Base-by-base conservation (phyloP, 345 rosid genomes). In the Hibiscus syriacus region DNA sequence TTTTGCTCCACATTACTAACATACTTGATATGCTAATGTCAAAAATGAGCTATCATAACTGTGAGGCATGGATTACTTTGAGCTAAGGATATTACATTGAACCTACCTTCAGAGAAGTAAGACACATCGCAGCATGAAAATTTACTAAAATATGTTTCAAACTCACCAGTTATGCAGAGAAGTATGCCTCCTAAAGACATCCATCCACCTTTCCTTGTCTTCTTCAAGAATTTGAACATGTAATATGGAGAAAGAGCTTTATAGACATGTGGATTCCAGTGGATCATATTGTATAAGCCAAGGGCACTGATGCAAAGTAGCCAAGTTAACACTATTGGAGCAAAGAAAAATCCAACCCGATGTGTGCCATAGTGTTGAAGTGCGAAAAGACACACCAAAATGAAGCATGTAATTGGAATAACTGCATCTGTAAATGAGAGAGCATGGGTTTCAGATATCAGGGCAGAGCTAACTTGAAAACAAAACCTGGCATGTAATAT, bases 331-430 rank as follows among this genome's bases (percentile, higher is more conserved):
- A 95, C 85, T 65, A 95, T 64, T 19, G 99, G 99, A 14, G 99
- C 99, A 59, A 95, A 95, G 64, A 90, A 79, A 80, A 87, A 84
- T 50, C 98, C 98, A 48, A 92, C 86, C 53, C 92, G 85, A 74
- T 95, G 99, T 0, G 98, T 92, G 70, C 99, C 99, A 23, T 85
- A 95, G 75, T 95, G 99, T 70, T 95, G 99, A 70, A 95, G 98
- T 61, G 98, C 90, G 69, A 95, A 95, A 68, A 95, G 93, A 68
- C 99, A 92, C 73, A 88, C 85, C 72, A 95, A 74, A 78, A 92
- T 92, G 84, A 95, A 84, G 84, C 99, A 95, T 70, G 94, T 85
- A 29, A 95, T 95, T 49, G 98, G 99, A 80, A 95, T 74, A 64
- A 92, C 96, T 0, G 98, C 99, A 72, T 95, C 99, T 95, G 90